These are phyloP conservation scores for Galerina sulciceps DNA, from an alignment of 768 basidiomycete species.

Conservation along the genomic window DNA sequence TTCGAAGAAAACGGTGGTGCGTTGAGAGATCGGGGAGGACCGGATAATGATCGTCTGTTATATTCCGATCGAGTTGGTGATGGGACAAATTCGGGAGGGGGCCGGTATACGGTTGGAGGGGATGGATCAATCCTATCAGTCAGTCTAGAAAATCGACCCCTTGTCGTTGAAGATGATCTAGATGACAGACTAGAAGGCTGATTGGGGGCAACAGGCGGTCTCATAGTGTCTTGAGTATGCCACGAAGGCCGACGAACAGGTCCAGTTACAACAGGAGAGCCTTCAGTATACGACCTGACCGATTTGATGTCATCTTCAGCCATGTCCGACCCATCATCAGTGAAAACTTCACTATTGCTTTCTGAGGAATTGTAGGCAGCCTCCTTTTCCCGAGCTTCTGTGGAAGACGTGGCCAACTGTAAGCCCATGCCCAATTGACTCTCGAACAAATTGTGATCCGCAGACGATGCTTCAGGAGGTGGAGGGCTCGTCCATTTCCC, in stretches of 20 bases:
- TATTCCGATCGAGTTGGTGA: slow-evolving; percentile 40
- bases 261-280: slow-evolving; percentile 31
- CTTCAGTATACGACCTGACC: slow-evolving; percentile 67
- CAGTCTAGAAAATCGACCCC: slow-evolving; percentile 33
- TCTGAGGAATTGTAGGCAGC: slow-evolving; percentile 54
- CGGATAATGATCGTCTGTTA: slow-evolving; percentile 47
- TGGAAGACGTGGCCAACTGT: slow-evolving; percentile 69
- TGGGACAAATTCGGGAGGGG: slow-evolving; percentile 24
- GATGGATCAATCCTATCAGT: slow-evolving; percentile 25
- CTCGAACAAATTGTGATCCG: slow-evolving; percentile 70
- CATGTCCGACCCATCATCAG: slow-evolving; percentile 68
- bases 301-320: slow-evolving; percentile 75
- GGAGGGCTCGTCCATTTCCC: slow-evolving; percentile 87
- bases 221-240: slow-evolving; percentile 37
- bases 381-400: slow-evolving; percentile 60
- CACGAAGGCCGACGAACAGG: slow-evolving; percentile 51
- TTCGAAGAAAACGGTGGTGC: slow-evolving; percentile 43
- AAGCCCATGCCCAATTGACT: slow-evolving; percentile 67
- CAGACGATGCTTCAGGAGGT: slow-evolving; percentile 72
- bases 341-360: slow-evolving; percentile 64
- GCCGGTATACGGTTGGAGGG: slow-evolving; percentile 23
- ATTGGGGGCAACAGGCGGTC: slow-evolving; percentile 14
- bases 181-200: slow-evolving; percentile 18
- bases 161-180: slow-evolving; percentile 20
- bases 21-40: slow-evolving; percentile 44